Evolutionary conservation across 2,329 filamentous ascomycete species (phyloP).

Genomic region (Penicillium sp.): DNA sequence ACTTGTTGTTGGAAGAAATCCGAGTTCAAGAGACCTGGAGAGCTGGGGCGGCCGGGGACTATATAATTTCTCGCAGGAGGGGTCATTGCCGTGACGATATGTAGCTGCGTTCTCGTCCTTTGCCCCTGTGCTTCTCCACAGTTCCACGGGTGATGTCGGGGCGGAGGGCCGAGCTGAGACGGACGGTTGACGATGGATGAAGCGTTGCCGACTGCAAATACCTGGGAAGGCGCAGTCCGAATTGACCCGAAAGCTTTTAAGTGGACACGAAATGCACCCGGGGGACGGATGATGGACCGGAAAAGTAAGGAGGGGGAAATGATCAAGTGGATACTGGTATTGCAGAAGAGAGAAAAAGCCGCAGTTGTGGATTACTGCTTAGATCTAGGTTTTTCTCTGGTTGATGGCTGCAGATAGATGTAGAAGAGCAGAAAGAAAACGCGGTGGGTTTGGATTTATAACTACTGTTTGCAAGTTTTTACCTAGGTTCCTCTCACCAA

Average conservation of each 20-base stretch:
- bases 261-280: constrained; percentile 26
- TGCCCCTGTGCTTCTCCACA: constrained; percentile 40
- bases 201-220: constrained; percentile 25
- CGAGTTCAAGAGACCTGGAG: constrained; percentile 51
- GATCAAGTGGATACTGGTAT: constrained; percentile 1
- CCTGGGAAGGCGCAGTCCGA: constrained; percentile 26
- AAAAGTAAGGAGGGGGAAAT: constrained; percentile 6
- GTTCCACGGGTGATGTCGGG: constrained; percentile 43
- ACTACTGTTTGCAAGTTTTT: neutral
- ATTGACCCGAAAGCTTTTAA: constrained; percentile 29
- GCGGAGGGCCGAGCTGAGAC: constrained; percentile 26
- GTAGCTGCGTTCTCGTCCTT: constrained; percentile 23
- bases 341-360: neutral
- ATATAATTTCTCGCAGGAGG: constrained; percentile 45
- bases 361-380: neutral
- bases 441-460: neutral
- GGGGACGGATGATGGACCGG: constrained; percentile 11
- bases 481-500: neutral
- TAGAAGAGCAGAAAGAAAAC: neutral
- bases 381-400: neutral
- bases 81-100: constrained; percentile 29
- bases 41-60: constrained; percentile 43
- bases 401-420: neutral
- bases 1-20: constrained; percentile 61
- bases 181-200: constrained; percentile 23